Percentiles rank a stretch among this genome's conserved stretches.
phyloP scores from a whole-genome alignment of 305 asterid genomes.

The Stenogyne calaminthoides region DNA sequence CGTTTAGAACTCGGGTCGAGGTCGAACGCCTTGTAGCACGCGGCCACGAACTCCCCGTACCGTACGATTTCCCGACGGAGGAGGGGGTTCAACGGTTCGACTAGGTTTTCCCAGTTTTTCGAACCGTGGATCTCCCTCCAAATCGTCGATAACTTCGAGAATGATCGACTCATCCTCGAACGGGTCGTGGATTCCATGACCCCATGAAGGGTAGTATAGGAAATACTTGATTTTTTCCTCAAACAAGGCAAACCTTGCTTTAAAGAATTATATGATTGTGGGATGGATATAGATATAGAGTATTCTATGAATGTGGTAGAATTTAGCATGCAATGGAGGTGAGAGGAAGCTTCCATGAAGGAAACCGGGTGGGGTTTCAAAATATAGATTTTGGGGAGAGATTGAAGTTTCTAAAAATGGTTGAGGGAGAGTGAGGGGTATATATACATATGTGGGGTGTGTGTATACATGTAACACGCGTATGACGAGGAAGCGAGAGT shows the following conservation, averaged over 20 bases:
- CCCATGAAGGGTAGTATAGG: background rate
- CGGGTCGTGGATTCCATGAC: no score
- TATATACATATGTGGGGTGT: background rate
- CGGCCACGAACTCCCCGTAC: constrained; percentile 62
- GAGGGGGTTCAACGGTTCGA: constrained; percentile 56
- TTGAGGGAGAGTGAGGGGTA: background rate
- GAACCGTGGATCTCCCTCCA: constrained; percentile 68
- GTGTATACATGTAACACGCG: background rate
- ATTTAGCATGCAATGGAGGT: constrained; percentile 14
- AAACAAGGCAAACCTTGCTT: background rate
- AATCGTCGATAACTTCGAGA: constrained; percentile 29
- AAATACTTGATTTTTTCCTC: background rate
- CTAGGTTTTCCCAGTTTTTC: constrained; percentile 58
- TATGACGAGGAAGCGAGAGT: background rate
- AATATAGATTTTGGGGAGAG: background rate
- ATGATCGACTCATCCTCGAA: no score
- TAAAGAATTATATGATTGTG: background rate
- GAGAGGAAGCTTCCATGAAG: constrained; percentile 31
- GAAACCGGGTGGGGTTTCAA: background rate
- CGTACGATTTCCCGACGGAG: constrained; percentile 57
- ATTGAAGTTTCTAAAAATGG: background rate
- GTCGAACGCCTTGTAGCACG: constrained; percentile 68
- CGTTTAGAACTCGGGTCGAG: constrained; percentile 54
- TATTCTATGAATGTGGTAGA: constrained; percentile 25
- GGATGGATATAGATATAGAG: background rate